Conservation (phyloP, 2,329 filamentous ascomycete species). For the Cladobotryum mycophilum region DNA sequence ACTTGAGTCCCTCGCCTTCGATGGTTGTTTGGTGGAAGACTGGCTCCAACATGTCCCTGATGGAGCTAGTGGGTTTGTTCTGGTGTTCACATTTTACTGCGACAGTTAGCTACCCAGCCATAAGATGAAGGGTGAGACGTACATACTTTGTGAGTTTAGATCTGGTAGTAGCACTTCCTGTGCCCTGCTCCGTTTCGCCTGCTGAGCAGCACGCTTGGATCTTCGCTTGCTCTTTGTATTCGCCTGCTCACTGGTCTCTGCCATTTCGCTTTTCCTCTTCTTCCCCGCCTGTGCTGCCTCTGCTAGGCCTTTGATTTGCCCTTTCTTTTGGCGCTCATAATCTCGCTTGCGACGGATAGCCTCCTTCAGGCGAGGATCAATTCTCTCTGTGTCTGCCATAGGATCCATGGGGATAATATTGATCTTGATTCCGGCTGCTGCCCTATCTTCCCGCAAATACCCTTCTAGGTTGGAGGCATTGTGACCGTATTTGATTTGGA, state of each 20-base stretch:
- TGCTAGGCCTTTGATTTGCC: slow-evolving; percentile 30
- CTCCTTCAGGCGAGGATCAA: slow-evolving; percentile 46
- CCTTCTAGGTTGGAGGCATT: slow-evolving; percentile 61
- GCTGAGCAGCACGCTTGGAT: slow-evolving; percentile 10
- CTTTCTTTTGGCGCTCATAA: slow-evolving; percentile 50
- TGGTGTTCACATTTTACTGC: slow-evolving; percentile 42
- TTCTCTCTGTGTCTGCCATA: slow-evolving; percentile 32
- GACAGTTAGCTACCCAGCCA: no score
- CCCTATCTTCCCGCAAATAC: slow-evolving; percentile 56
- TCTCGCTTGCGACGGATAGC: slow-evolving; percentile 57
- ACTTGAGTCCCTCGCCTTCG: slow-evolving; percentile 27
- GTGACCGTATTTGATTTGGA: slow-evolving; percentile 58
- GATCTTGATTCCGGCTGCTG: slow-evolving; percentile 39
- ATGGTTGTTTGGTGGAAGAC: slow-evolving; percentile 37
- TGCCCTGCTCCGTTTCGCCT: slow-evolving; percentile 15
- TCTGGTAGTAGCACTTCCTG: slow-evolving; percentile 14
- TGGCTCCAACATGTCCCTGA: slow-evolving; percentile 37
- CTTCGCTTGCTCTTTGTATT: slow-evolving; percentile 20
- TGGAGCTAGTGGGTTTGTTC: slow-evolving; percentile 26
- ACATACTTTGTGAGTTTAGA: slow-evolving; percentile 27
- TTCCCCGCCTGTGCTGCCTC: slow-evolving; percentile 31
- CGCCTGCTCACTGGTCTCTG: slow-evolving; percentile 21
- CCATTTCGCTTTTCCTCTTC: slow-evolving; percentile 31
- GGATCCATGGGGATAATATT: slow-evolving; percentile 48
- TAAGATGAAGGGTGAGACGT: not conserved